Conservation (phyloP, 2,329 filamentous ascomycete species). For the Cladosporium sp. region DNA sequence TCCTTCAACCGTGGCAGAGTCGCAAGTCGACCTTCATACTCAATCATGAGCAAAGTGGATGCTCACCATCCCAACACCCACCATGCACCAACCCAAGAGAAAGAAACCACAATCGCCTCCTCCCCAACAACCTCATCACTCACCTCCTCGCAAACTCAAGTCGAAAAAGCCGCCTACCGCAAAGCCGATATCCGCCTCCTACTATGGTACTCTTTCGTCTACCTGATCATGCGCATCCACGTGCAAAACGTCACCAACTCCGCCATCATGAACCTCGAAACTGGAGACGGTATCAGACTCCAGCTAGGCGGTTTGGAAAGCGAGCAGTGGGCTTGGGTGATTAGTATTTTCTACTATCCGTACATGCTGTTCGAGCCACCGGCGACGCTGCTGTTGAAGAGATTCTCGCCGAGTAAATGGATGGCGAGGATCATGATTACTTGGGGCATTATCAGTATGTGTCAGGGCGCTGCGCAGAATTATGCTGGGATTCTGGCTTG, state of each 20-base stretch:
- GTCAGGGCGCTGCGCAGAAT: slow-evolving; percentile 23
- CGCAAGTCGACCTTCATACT: no score
- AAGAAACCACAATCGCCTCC: background rate
- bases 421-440: slow-evolving; percentile 41
- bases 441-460: slow-evolving; percentile 32
- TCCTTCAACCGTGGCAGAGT: no score
- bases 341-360: slow-evolving; percentile 33
- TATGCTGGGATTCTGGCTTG: slow-evolving; percentile 20
- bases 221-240: slow-evolving; percentile 29
- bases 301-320: slow-evolving; percentile 30
- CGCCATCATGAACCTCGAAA: slow-evolving; percentile 33
- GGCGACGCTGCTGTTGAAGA: slow-evolving; percentile 45
- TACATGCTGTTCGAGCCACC: slow-evolving; percentile 40
- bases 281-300: slow-evolving; percentile 29
- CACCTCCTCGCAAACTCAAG: slow-evolving; percentile 25
- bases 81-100: background rate
- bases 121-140: slow-evolving; percentile 13
- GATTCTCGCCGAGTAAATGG: slow-evolving; percentile 40
- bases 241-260: slow-evolving; percentile 32
- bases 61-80: background rate
- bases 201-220: slow-evolving; percentile 32
- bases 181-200: slow-evolving; percentile 32
- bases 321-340: slow-evolving; percentile 31
- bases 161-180: slow-evolving; percentile 21
- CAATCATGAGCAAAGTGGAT: background rate